Conservation (phyloP, 495 filamentous ascomycete species). For the Neurospora sp. region DNA sequence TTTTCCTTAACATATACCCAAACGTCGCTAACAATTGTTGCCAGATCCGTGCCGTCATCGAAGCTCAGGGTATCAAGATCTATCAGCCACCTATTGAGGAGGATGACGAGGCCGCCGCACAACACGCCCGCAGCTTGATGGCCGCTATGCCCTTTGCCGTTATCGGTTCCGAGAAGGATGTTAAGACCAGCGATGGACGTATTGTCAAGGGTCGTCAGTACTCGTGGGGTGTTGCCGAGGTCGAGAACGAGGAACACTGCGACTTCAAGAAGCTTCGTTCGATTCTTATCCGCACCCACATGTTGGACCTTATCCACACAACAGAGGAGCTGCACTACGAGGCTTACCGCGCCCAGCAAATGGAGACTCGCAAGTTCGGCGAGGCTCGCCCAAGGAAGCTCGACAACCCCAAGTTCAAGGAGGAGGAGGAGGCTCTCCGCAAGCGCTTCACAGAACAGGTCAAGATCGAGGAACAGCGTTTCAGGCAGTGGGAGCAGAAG, state of each 20-base stretch:
- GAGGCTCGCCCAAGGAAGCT: slow-evolving; percentile 94
- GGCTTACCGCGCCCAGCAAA: slow-evolving; percentile 95
- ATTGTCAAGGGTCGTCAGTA: slow-evolving; percentile 98
- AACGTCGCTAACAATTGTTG: neutral
- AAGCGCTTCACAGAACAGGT: slow-evolving; percentile 99
- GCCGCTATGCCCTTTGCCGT: slow-evolving; percentile 97
- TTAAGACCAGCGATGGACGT: slow-evolving; percentile 88
- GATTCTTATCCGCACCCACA: slow-evolving; percentile 98
- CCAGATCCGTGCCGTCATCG: slow-evolving; percentile 87
- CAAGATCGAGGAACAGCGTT: slow-evolving; percentile 98
- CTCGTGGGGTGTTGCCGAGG: slow-evolving; percentile 97
- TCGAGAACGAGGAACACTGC: slow-evolving; percentile 99
- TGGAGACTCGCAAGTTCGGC: slow-evolving; percentile 99
- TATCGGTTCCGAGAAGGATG: slow-evolving; percentile 97
- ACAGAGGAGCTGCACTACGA: slow-evolving; percentile 99
- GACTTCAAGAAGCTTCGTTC: slow-evolving; percentile 99
- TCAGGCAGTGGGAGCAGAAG: slow-evolving; percentile 99
- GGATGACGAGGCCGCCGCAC: slow-evolving; percentile 90
- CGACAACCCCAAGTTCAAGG: slow-evolving; percentile 99
- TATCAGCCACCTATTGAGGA: slow-evolving; percentile 96
- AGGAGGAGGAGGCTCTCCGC: slow-evolving; percentile 93
- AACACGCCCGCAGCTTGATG: slow-evolving; percentile 88
- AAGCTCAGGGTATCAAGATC: slow-evolving; percentile 98
- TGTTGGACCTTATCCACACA: slow-evolving; percentile 98
- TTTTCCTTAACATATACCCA: neutral